These are phyloP conservation scores for Aspergillus brasiliensis DNA, from an alignment of 2,329 filamentous ascomycete species.

Conservation along the genomic window DNA sequence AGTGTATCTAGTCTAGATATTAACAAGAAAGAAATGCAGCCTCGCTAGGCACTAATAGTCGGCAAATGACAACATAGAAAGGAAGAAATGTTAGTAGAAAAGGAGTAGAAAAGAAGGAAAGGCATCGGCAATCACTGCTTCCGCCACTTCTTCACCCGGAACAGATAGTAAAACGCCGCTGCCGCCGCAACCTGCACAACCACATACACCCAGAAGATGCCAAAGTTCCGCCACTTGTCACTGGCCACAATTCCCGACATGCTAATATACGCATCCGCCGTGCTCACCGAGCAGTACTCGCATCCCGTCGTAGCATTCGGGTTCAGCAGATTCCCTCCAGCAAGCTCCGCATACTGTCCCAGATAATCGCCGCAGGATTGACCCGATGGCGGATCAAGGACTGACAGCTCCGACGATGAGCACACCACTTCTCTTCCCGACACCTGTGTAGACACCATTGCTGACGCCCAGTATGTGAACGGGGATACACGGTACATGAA, in stretches of 20 bases:
- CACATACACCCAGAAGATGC: slow-evolving; percentile 27
- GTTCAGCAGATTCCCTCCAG: slow-evolving; percentile 7
- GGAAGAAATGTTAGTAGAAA: too few relatives aligned
- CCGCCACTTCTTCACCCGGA: slow-evolving; percentile 1
- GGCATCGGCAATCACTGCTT: not conserved
- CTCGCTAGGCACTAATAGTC: fast-evolving
- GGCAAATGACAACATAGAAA: too few relatives aligned
- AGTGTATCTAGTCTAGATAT: too few relatives aligned
- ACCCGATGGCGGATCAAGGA: slow-evolving; percentile 2
- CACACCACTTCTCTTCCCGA: slow-evolving; percentile 5
- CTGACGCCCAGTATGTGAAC: slow-evolving; percentile 28
- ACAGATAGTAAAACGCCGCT: slow-evolving; percentile 11
- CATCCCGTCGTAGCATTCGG: slow-evolving; percentile 1
- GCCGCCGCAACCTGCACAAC: slow-evolving; percentile 27
- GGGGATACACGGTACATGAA: slow-evolving; percentile 18
- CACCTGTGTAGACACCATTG: slow-evolving; percentile 1
- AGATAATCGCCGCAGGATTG: slow-evolving; percentile 11
- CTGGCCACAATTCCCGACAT: not conserved
- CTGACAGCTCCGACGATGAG: not conserved
- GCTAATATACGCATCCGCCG: slow-evolving; percentile 2
- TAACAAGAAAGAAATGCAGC: too few relatives aligned
- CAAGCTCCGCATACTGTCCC: not conserved
- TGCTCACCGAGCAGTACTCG: slow-evolving; percentile 6
- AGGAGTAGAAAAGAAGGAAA: too few relatives aligned
- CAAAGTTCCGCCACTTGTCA: slow-evolving; percentile 9